A percentile compares a stretch with the other conserved stretches of the same genome.
Conservation (phyloP, 139 green algal genomes). For the Chlorella sp. region DNA sequence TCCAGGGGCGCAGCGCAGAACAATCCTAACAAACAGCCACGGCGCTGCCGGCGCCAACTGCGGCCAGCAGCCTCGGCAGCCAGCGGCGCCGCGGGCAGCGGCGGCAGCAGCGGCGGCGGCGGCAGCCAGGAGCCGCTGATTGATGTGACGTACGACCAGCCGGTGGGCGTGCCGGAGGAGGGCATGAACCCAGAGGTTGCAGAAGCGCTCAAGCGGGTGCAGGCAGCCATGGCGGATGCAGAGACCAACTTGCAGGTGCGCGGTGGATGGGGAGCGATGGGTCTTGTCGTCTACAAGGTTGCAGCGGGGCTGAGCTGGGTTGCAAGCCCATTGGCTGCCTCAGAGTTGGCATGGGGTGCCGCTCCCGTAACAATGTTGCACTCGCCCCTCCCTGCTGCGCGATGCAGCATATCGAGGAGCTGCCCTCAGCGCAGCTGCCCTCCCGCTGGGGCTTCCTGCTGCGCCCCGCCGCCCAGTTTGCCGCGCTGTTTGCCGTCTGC, state of each 20-base stretch:
- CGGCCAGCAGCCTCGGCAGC: no score
- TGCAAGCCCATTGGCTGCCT: no score
- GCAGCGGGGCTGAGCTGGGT: no score
- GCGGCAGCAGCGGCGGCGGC: neutral
- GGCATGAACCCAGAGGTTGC: conserved; percentile 11
- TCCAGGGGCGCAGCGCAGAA: no score
- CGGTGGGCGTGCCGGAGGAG: neutral
- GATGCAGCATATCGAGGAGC: conserved; percentile 30
- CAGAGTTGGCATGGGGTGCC: no score
- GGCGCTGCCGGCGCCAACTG: no score
- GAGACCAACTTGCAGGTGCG: conserved; percentile 12
- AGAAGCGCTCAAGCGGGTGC: conserved; percentile 31
- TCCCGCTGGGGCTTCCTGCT: neutral
- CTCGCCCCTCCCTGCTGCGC: neutral
- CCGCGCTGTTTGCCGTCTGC: conserved; percentile 10
- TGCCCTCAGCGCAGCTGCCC: conserved; percentile 33
- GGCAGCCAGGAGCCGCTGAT: neutral
- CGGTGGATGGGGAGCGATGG: neutral
- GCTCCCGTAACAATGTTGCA: no score
- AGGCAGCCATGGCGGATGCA: conserved; percentile 23
- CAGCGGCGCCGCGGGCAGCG: neutral
- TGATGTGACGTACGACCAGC: neutral
- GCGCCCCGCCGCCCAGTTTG: conserved; percentile 14
- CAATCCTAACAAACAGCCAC: no score
- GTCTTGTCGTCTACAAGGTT: no score